Conservation (phyloP, 371 early-diverging fungal genomes). For the Mycotypha africana region DNA sequence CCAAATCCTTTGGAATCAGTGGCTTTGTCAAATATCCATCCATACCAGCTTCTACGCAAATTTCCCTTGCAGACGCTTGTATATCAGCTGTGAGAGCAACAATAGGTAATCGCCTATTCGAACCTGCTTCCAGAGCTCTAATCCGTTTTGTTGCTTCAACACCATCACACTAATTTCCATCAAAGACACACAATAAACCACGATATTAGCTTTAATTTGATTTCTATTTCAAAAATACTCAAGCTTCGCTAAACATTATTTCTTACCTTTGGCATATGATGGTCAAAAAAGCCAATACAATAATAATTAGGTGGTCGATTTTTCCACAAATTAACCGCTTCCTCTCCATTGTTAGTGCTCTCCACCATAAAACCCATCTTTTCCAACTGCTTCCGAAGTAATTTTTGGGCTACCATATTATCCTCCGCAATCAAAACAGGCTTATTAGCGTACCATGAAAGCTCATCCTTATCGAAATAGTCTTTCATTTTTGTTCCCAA, state of each 20-base stretch:
- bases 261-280: constrained; percentile 46
- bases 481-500: constrained; percentile 26
- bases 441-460: constrained; percentile 25
- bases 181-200: background rate
- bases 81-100: constrained; percentile 58
- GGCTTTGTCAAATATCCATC: constrained; percentile 60
- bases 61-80: constrained; percentile 42
- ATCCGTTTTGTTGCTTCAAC: constrained; percentile 52
- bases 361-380: constrained; percentile 45
- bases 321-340: constrained; percentile 34
- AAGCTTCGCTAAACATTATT: background rate
- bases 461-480: constrained; percentile 28
- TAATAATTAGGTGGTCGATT: constrained; percentile 29
- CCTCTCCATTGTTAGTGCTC: constrained; percentile 45
- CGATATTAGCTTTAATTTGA: background rate
- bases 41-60: constrained; percentile 53
- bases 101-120: constrained; percentile 41
- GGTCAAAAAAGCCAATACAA: constrained; percentile 44
- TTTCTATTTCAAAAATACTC: background rate
- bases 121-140: constrained; percentile 16
- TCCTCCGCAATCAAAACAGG: constrained; percentile 47
- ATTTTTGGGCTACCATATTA: constrained; percentile 43
- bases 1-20: constrained; percentile 40
- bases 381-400: constrained; percentile 37
- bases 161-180: constrained; percentile 39